These are phyloP conservation scores for Oryza australiensis DNA, from an alignment of 176 grass and related monocot genomes.

Conservation along the genomic window DNA sequence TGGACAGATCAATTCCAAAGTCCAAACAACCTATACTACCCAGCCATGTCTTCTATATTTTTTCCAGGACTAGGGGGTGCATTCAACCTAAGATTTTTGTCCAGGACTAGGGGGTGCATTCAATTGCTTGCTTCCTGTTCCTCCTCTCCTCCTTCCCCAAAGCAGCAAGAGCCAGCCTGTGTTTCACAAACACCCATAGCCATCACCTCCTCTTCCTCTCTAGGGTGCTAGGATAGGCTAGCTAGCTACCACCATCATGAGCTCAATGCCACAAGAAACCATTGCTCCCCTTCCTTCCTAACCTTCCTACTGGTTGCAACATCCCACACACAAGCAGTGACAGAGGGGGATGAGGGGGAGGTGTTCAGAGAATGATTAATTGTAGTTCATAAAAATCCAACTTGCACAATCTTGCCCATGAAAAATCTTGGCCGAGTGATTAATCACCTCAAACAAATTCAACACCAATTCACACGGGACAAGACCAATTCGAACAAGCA, in stretches of 20 bases:
- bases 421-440: no score
- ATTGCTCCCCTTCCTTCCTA: slow-evolving; percentile 14
- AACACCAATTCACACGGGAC: no score
- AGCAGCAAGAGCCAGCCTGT: slow-evolving; percentile 27
- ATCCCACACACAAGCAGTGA: neutral
- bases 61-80: no score
- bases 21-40: neutral
- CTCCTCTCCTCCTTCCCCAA: neutral
- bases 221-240: neutral
- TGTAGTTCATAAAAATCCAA: no score
- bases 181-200: slow-evolving; percentile 22
- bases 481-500: no score
- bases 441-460: no score
- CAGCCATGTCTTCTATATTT: neutral
- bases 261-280: slow-evolving; percentile 16
- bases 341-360: no score
- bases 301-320: neutral
- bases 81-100: slow-evolving; percentile 35
- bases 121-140: slow-evolving; percentile 12
- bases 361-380: no score
- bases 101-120: slow-evolving; percentile 9
- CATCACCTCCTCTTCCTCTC: neutral
- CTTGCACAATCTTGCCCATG: no score
- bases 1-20: slow-evolving; percentile 9
- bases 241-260: slow-evolving; percentile 13